Percentiles rank a stretch among this genome's conserved stretches.
Conservation (phyloP, 495 filamentous ascomycete species). For the Penicillium pulvis region DNA sequence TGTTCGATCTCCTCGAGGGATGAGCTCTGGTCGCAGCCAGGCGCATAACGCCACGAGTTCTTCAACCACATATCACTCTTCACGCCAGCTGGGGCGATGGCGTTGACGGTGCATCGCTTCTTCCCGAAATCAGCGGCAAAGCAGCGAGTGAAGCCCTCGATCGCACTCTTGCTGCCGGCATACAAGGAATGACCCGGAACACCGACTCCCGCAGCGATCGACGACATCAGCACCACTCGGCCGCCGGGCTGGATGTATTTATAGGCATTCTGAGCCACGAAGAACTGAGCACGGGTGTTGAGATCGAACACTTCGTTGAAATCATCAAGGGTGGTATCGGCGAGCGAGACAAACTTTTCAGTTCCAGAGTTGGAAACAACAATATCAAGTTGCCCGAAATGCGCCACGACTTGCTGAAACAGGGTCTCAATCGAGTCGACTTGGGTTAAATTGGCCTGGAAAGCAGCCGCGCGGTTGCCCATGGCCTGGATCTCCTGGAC, state of each 20-base stretch:
- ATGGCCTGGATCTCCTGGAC: slow-evolving; percentile 60
- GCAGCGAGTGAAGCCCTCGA: slow-evolving; percentile 75
- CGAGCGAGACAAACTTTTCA: slow-evolving; percentile 48
- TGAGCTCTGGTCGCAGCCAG: slow-evolving; percentile 44
- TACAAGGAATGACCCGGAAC: slow-evolving; percentile 76
- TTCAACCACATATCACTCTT: slow-evolving; percentile 78
- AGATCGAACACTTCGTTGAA: slow-evolving; percentile 77
- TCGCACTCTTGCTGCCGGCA: slow-evolving; percentile 73
- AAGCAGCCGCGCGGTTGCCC: slow-evolving; percentile 62
- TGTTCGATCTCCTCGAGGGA: slow-evolving; percentile 45
- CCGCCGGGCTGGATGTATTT: slow-evolving; percentile 67
- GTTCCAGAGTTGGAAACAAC: slow-evolving; percentile 65
- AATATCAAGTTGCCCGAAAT: slow-evolving; percentile 73
- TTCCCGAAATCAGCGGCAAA: slow-evolving; percentile 74
- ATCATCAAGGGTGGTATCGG: slow-evolving; percentile 72
- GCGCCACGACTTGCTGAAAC: slow-evolving; percentile 62
- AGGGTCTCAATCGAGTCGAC: slow-evolving; percentile 63
- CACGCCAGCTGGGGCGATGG: slow-evolving; percentile 73
- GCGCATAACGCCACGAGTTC: slow-evolving; percentile 66
- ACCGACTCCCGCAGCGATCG: slow-evolving; percentile 57
- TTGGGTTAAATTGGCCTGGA: slow-evolving; percentile 76
- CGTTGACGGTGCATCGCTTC: slow-evolving; percentile 75
- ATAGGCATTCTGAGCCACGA: slow-evolving; percentile 77
- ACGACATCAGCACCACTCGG: slow-evolving; percentile 61
- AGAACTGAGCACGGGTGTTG: slow-evolving; percentile 80